Evolutionary conservation across 768 basidiomycete genomes (phyloP).

Genomic region (Suillus decipiens): DNA sequence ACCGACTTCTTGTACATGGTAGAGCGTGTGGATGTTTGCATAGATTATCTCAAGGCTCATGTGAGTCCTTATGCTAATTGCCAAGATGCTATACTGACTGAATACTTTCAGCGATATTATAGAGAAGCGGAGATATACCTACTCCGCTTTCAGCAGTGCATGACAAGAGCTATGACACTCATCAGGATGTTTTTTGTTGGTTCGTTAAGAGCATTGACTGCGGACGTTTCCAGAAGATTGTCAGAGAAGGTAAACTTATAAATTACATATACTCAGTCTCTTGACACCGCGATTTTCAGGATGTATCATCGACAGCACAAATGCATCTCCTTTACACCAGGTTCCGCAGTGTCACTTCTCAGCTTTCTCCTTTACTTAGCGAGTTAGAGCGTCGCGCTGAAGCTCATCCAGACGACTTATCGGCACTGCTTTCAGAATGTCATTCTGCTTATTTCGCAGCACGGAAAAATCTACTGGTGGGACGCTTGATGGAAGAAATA

Average conservation of each 20-base stretch:
- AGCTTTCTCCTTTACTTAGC: slow-evolving; percentile 74
- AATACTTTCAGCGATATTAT: slow-evolving; percentile 70
- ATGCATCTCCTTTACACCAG: slow-evolving; percentile 89
- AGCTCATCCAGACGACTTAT: slow-evolving; percentile 82
- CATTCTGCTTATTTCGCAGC: slow-evolving; percentile 80
- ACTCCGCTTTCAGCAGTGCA: slow-evolving; percentile 97
- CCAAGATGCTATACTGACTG: not conserved
- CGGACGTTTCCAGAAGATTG: slow-evolving; percentile 75
- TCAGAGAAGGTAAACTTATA: slow-evolving; percentile 61
- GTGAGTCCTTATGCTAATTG: slow-evolving; percentile 45
- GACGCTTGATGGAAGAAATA: slow-evolving; percentile 80
- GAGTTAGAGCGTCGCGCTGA: slow-evolving; percentile 83
- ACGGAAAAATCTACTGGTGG: slow-evolving; percentile 70
- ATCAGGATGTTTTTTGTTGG: slow-evolving; percentile 97
- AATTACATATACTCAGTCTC: not conserved
- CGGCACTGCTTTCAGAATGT: slow-evolving; percentile 81
- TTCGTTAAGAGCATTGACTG: slow-evolving; percentile 73
- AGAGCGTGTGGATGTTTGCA: slow-evolving; percentile 91
- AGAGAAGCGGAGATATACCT: slow-evolving; percentile 92
- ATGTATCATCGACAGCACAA: slow-evolving; percentile 78
- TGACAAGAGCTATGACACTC: slow-evolving; percentile 96
- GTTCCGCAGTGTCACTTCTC: slow-evolving; percentile 70
- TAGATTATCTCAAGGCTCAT: slow-evolving; percentile 85
- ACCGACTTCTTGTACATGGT: slow-evolving; percentile 96
- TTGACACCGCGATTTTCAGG: slow-evolving; percentile 40